These are phyloP conservation scores for Hemileccinum rubropunctum DNA, from an alignment of 768 basidiomycete species.

Conservation along the genomic window DNA sequence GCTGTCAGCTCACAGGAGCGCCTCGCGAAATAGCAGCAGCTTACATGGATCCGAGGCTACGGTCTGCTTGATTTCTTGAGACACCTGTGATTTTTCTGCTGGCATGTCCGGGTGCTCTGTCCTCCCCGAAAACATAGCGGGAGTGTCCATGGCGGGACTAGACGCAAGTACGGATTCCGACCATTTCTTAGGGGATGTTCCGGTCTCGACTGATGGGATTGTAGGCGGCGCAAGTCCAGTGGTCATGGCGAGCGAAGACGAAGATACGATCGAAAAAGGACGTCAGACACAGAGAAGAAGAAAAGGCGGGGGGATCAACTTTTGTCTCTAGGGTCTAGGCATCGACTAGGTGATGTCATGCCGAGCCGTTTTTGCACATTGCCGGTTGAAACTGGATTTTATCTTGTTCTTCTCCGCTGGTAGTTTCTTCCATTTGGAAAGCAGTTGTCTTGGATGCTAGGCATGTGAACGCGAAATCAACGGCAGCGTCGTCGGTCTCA, in stretches of 20 bases:
- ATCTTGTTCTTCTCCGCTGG: background rate
- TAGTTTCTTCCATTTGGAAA: background rate
- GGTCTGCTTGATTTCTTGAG: background rate
- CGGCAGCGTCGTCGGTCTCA: no score
- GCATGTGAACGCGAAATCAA: no score
- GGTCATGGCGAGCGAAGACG: conserved; percentile 8
- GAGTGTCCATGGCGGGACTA: background rate
- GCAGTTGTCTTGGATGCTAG: no score
- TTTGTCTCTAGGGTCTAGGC: conserved; percentile 4
- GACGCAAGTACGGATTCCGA: conserved; percentile 19
- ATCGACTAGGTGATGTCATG: conserved; percentile 27
- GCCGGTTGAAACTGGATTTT: conserved; percentile 11
- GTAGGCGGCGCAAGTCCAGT: conserved; percentile 9
- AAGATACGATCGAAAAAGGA: background rate
- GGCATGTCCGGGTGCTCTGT: background rate
- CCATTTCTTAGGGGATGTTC: conserved; percentile 18
- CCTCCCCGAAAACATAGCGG: background rate
- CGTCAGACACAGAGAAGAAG: background rate
- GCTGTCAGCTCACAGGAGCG: conserved; percentile 6
- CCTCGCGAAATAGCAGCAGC: background rate
- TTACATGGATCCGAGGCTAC: conserved; percentile 9
- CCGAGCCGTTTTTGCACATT: conserved; percentile 3
- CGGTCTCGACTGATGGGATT: conserved; percentile 17
- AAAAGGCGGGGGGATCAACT: background rate
- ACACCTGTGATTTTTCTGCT: background rate